Base-by-base conservation (phyloP, 805 yeast genomes). In the Cyberlindnera xishuangbannaensis region DNA sequence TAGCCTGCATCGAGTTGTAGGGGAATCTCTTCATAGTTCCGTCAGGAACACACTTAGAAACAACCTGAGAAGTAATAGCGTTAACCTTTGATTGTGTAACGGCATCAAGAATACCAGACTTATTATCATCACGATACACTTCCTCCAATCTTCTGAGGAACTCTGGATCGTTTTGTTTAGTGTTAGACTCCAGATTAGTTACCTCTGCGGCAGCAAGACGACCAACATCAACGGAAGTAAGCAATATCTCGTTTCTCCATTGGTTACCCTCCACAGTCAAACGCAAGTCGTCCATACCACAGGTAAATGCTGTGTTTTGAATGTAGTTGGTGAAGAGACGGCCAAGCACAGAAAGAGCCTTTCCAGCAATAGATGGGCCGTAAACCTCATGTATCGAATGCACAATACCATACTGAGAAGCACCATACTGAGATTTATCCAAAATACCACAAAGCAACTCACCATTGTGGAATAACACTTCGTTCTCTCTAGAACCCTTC, bases 211-310 rank as follows among this genome's bases (percentile, higher is more conserved):
- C 98, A 25, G 97, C 97, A 45, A 71, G 70, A 57, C 90, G 73
- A 54, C 98, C 99, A 37, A 78, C 79, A 50, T 83, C 94, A 33
- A 71, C 73, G 17, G 94, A 78, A 39, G 78, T 78, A 46, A 74
- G 65, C 58, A 94, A 70, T 41, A 92, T 83, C 40, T 86, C 94
- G 11, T 65, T 64, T 69, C 99, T 78, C 90, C 94, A 79, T 40
- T 69, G 53, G 58, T 94, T 88, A 56, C 99, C 99, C 49, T 85
- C 95, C 4, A 61, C 74, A 15, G 97, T 92, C 48, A 94, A 71
- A 57, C 95, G 76, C 59, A 92, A 70, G 66, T 92, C 99, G 59
- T 92, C 99, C 98, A 92, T 94, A 73, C 99, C 98, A 78, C 99
- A 92, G 7, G 98, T 92, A 56, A 92, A 84, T 2, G 96, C 97